These are phyloP conservation scores for Brassica incana DNA, from an alignment of 345 rosid species.

Conservation along the genomic window DNA sequence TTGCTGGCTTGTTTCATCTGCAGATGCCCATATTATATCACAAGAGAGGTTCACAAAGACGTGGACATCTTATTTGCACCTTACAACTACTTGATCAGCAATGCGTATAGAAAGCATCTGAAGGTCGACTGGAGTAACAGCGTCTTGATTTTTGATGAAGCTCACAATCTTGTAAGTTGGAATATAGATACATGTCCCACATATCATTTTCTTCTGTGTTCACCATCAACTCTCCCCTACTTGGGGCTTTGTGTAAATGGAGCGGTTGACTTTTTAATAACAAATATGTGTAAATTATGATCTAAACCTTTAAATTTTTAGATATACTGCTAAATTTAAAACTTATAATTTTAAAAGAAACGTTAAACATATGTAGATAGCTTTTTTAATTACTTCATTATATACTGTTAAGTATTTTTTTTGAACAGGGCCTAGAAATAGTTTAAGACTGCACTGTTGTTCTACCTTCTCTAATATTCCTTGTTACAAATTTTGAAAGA, in stretches of 20 bases:
- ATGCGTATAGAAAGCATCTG: slow-evolving; percentile 61
- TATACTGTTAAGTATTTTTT: no score
- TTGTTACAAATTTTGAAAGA: not conserved
- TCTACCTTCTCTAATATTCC: not conserved
- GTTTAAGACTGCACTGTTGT: no score
- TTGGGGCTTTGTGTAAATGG: not conserved
- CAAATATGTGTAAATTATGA: no score
- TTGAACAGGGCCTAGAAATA: no score
- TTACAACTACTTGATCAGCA: slow-evolving; percentile 88
- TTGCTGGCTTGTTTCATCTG: slow-evolving; percentile 32
- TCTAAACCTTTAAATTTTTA: no score
- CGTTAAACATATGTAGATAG: no score
- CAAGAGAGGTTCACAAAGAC: slow-evolving; percentile 83
- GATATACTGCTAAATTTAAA: no score
- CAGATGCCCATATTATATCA: slow-evolving; percentile 85
- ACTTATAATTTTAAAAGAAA: no score
- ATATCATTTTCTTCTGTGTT: not conserved
- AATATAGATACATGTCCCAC: slow-evolving; percentile 2
- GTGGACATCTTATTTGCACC: slow-evolving; percentile 90
- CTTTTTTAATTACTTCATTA: no score
- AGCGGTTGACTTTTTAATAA: no score
- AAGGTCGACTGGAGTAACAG: slow-evolving; percentile 64
- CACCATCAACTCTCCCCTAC: slow-evolving; percentile 1
- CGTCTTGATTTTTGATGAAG: slow-evolving; percentile 91
- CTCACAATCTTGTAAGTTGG: slow-evolving; percentile 87